Percentiles rank a stretch among this genome's conserved stretches.
Conservation (phyloP, 768 basidiomycete species). For the Mycena vitilis region DNA sequence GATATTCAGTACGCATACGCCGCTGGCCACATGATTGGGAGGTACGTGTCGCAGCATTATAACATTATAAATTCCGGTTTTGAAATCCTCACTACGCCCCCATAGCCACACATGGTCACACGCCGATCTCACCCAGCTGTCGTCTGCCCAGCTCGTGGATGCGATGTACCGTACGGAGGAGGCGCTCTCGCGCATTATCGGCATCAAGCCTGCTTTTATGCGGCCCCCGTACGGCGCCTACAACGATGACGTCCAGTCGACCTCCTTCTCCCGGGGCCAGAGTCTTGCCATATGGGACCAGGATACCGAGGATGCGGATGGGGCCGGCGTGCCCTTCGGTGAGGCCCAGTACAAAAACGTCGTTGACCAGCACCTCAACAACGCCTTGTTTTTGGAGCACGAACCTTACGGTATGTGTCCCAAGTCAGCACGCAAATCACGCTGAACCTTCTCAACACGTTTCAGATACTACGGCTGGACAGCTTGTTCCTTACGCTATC, state of each 20-base stretch:
- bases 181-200: neutral
- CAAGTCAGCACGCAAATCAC: too few species aligned
- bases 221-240: neutral
- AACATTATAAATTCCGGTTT: too few species aligned
- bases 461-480: neutral
- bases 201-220: slow-evolving; percentile 1
- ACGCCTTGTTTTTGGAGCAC: neutral
- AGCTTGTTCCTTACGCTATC: neutral
- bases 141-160: neutral
- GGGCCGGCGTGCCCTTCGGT: neutral
- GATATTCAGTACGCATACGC: neutral
- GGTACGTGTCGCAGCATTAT: too few species aligned
- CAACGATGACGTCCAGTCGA: neutral
- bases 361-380: neutral
- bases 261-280: neutral
- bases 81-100: too few species aligned
- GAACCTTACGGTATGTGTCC: neutral
- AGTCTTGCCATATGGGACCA: neutral
- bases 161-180: slow-evolving; percentile 1
- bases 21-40: neutral
- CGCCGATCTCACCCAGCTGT: neutral
- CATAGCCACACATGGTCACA: neutral
- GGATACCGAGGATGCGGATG: neutral
- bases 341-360: neutral
- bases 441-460: neutral